Base-by-base conservation (phyloP, 768 basidiomycete genomes). In the Boletus fagicola region DNA sequence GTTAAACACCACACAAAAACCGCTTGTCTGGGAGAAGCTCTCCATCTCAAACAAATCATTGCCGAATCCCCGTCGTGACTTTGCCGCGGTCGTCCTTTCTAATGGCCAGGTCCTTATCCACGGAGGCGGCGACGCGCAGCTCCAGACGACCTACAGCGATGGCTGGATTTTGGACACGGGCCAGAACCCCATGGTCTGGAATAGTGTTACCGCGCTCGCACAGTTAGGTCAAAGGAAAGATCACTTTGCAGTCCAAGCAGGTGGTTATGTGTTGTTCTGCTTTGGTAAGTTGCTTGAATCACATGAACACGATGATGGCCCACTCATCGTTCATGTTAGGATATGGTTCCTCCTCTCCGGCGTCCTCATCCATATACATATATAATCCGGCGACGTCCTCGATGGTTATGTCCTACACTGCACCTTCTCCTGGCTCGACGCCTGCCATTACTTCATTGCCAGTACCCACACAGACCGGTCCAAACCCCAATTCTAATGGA, bases 91-190 rank as follows among this genome's bases (percentile, higher is more conserved):
- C 2, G 67, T 77, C 10, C 75, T 86, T 33, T 71, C 77, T 22
- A 77, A 77, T 38, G 80, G 79, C 36, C 80, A 79, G 47, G 74
- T 92, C 22, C 72, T 94, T 54, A 83, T 95, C 16, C 89, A 92
- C 22, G 94, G 94, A 5, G 94, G 94, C 7, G 79, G 83, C 30
- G 84, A 90, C 64, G 81, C 78, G 5, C 65, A 56, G 38, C 74
- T 85, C 42, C 80, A 85, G 64, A 76, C 64, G 4, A 80, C 78
- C n/a, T 80, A 78, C 54, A 75, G 69, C 38, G 87, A 88, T 71
- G 94, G 92, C 16, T 88, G 84, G 85, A 77, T 87, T 53, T 79
- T 88, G 36, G 83, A 87, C 66, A 81, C 82, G 3, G 74, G 75
- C 11, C 74, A 77, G 64, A 77, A 65, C 54, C 82, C 85, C 4